Percentiles rank a stretch among this genome's conserved stretches.
phyloP scores from a whole-genome alignment of 345 rosid species.

The Acer yangbiense region DNA sequence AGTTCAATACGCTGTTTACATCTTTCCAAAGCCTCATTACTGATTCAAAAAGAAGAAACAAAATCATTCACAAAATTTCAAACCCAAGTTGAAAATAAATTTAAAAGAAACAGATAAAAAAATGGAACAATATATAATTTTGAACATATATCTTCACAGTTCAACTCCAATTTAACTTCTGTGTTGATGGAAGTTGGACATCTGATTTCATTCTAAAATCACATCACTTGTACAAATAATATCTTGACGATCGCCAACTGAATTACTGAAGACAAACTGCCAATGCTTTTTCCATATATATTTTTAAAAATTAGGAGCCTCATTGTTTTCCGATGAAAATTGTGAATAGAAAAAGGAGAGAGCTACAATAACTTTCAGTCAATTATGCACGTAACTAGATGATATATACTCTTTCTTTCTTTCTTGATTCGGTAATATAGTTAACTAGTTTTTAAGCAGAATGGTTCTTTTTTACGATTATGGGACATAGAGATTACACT shows the following conservation, averaged over 20 bases:
- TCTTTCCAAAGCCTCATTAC: conserved; percentile 62
- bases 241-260: not conserved
- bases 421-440: too few relatives aligned
- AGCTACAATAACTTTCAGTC: too few relatives aligned
- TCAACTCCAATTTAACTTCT: too few relatives aligned
- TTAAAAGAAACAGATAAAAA: not conserved
- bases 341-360: too few relatives aligned
- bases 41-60: conserved; percentile 32
- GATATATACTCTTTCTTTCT: too few relatives aligned
- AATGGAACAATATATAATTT: not conserved
- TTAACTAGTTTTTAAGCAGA: not conserved
- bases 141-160: not conserved
- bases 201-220: not conserved
- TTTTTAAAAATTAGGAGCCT: too few relatives aligned
- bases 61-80: conserved; percentile 3
- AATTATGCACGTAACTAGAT: too few relatives aligned
- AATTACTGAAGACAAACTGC: too few relatives aligned
- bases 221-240: too few relatives aligned
- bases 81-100: not conserved
- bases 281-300: too few relatives aligned
- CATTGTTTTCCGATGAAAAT: too few relatives aligned
- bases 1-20: conserved; percentile 76
- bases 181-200: not conserved
- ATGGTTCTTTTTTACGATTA: not conserved
- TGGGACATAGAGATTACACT: not conserved